phyloP scores from a whole-genome alignment of 306 rosid genomes.

The Comarum palustre region DNA sequence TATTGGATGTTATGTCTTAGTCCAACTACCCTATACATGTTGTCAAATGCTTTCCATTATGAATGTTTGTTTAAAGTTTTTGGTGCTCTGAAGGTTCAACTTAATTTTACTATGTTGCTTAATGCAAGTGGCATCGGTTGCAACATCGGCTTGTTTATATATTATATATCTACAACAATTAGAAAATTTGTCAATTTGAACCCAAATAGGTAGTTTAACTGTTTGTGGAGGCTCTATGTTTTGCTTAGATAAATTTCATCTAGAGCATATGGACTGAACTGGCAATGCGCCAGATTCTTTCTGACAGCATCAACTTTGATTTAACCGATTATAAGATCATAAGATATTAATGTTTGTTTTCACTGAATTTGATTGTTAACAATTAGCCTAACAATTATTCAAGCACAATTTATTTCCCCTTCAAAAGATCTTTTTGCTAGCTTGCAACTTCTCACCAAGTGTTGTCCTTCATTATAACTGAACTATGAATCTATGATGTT shows the following conservation, averaged over 20 bases:
- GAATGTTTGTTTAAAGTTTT: neutral
- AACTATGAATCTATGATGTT: slow-evolving; percentile 7
- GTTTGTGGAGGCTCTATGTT: neutral
- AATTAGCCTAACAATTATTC: neutral
- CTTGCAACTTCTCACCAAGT: neutral
- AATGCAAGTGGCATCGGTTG: neutral
- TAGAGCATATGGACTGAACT: neutral
- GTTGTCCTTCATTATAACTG: neutral
- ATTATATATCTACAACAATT: neutral
- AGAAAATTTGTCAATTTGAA: neutral
- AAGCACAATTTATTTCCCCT: neutral
- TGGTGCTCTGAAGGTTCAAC: neutral
- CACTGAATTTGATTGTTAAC: neutral
- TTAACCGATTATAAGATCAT: neutral
- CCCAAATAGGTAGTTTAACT: neutral
- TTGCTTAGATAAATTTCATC: neutral
- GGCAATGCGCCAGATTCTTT: neutral
- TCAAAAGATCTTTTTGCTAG: neutral
- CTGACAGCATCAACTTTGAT: neutral
- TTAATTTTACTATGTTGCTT: neutral
- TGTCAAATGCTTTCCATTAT: neutral
- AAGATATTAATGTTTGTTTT: neutral
- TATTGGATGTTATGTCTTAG: neutral
- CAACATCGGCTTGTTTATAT: neutral
- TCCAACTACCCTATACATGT: neutral